Evolutionary conservation across 2,329 filamentous ascomycete genomes (phyloP), one percentile per base, ranked within the genome.

Genomic region (Chrysosporium queenslandicum): DNA sequence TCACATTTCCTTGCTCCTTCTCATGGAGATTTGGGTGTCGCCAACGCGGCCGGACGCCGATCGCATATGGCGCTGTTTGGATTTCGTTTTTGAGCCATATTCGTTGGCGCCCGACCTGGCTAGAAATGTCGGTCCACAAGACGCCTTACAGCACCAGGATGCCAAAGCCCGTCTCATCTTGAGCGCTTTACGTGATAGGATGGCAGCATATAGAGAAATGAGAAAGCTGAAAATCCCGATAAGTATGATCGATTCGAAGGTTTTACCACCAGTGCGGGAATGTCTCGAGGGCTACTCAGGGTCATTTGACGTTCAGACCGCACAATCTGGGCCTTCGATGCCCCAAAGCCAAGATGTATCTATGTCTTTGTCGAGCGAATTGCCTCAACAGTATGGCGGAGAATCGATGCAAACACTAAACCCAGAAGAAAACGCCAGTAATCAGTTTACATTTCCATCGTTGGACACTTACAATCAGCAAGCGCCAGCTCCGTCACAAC

Each of bases 61-160:
- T 21, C 77, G 84, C 7, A 84, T 87, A 53, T 87, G 85, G 84
- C 69, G 72, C 30, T 84, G 81, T 59, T 70, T 87, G 23, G 83
- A 89, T 62, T 88, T 81, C 62, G 80, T 86, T 21, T 89, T 87
- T 63, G 77, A 80, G 47, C 46, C 53, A 11, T 48, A 54, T 69
- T 73, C 4, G 65, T 72, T 30, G 64, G 78, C 39, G 65, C 75
- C 11, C 34, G 50, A 41, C n/a, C 18, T 42, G 12, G 45, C 50
- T 5, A 46, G 32, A 18, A 20, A 27, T n/a, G 27, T 52, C 27
- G 56, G 52, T 20, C 51, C 58, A 9, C 52, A 54, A 27, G 54
- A 58, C 12, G 53, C 62, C 7, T 52, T 62, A 14, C 54, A 53
- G 27, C 57, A 58, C 27, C 74, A 74, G 2, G 71, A 75, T 16